phyloP scores from a whole-genome alignment of 148 eudicot genomes.

The Rhododendron ferrugineum region DNA sequence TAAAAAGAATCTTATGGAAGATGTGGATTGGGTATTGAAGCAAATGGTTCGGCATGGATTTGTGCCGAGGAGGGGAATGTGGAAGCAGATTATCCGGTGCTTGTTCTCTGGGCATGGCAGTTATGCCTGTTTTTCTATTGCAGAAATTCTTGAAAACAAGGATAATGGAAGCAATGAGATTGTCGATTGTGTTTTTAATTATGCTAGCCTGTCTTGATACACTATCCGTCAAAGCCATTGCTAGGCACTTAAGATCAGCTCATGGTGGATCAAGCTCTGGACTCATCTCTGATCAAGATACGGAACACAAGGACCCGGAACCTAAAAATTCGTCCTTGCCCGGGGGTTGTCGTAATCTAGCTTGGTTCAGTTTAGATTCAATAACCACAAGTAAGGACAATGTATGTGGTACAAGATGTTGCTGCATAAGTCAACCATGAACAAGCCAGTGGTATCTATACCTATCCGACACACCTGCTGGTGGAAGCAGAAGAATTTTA shows the following conservation, averaged over 20 bases:
- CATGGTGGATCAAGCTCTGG: background rate
- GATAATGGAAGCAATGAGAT: background rate
- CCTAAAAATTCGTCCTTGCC: background rate
- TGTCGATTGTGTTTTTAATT: background rate
- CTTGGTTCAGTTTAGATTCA: background rate
- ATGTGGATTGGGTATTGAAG: slow-evolving; percentile 68
- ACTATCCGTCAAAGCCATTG: background rate
- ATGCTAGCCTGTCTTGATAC: background rate
- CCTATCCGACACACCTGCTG: background rate
- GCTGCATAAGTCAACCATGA: slow-evolving; percentile 1
- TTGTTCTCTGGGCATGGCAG: slow-evolving; percentile 16
- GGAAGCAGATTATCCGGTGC: slow-evolving; percentile 47
- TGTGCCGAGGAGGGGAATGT: slow-evolving; percentile 65
- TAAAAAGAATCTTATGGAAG: slow-evolving; percentile 38
- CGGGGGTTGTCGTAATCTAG: background rate
- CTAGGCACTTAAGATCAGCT: background rate
- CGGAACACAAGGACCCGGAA: background rate
- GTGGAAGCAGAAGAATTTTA: slow-evolving; percentile 2
- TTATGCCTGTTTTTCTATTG: background rate
- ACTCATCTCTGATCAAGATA: background rate
- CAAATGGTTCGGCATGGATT: slow-evolving; percentile 64
- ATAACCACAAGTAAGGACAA: background rate
- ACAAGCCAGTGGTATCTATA: background rate
- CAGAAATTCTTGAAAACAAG: slow-evolving; percentile 21
- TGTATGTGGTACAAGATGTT: background rate